These are phyloP conservation scores for Talaromyces sp. DNA, from an alignment of 2,329 filamentous ascomycete species.

Conservation along the genomic window DNA sequence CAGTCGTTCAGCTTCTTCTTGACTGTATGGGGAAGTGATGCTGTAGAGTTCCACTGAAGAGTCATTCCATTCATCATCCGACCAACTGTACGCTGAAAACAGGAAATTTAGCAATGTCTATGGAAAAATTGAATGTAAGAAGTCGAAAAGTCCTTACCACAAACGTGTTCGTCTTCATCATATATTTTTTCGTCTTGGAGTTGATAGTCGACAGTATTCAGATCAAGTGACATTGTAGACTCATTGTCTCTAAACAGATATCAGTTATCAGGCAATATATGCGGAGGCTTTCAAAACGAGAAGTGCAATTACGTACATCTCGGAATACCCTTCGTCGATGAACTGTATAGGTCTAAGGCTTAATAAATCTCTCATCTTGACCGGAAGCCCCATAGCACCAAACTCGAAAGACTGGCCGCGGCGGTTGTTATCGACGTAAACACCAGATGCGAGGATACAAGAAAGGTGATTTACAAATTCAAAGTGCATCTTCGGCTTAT, in stretches of 20 bases:
- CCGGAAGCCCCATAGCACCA: not conserved
- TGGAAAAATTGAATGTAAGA: not conserved
- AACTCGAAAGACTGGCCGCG: not conserved
- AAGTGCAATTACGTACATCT: not conserved
- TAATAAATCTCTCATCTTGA: not conserved
- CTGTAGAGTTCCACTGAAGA: not conserved
- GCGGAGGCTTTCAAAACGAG: not conserved
- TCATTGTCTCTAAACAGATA: not conserved
- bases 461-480: not conserved
- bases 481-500: not conserved
- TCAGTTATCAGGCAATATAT: not conserved
- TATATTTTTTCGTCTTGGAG: conserved; percentile 22
- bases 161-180: not conserved
- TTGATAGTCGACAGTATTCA: conserved; percentile 23
- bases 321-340: conserved; percentile 16
- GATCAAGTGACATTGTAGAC: conserved; percentile 24
- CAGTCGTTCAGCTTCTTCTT: conserved; percentile 20
- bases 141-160: not conserved
- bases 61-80: conserved; percentile 4
- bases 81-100: conserved; percentile 1
- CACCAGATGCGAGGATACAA: not conserved
- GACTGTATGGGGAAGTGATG: not conserved
- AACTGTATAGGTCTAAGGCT: not conserved
- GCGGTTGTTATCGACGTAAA: not conserved
- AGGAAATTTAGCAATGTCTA: not conserved